Conservation (phyloP, 2,329 filamentous ascomycete genomes). For the Paecilomyces sp. region DNA sequence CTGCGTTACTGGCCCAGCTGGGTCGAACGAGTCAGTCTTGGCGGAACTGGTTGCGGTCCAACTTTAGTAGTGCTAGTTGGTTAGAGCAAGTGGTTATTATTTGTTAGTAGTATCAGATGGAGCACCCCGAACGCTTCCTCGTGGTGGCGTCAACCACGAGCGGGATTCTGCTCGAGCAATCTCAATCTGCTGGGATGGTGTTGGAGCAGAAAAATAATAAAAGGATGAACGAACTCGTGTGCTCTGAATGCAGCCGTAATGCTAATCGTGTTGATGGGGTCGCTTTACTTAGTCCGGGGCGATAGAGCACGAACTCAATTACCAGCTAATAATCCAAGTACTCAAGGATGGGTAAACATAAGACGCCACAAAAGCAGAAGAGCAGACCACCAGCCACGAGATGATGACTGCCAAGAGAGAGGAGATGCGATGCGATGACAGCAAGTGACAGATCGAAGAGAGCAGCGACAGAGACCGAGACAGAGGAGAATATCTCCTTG, state of each 20-base stretch:
- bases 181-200: background rate
- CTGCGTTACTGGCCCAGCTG: background rate
- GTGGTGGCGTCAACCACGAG: background rate
- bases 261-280: background rate
- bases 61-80: background rate
- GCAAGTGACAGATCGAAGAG: background rate
- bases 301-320: background rate
- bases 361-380: background rate
- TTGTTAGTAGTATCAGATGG: background rate
- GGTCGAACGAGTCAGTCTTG: background rate
- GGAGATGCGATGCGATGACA: background rate
- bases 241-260: background rate
- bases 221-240: background rate
- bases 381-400: background rate
- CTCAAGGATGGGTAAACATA: background rate
- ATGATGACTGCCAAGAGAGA: background rate
- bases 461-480: background rate
- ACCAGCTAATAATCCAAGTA: background rate
- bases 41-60: background rate
- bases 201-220: background rate
- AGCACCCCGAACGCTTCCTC: background rate
- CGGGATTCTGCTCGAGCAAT: background rate
- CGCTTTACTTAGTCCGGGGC: background rate
- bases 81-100: no score
- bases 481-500: background rate